Base-by-base conservation (phyloP, 2,329 filamentous ascomycete species). In the Ophidiomyces ophidiicola region DNA sequence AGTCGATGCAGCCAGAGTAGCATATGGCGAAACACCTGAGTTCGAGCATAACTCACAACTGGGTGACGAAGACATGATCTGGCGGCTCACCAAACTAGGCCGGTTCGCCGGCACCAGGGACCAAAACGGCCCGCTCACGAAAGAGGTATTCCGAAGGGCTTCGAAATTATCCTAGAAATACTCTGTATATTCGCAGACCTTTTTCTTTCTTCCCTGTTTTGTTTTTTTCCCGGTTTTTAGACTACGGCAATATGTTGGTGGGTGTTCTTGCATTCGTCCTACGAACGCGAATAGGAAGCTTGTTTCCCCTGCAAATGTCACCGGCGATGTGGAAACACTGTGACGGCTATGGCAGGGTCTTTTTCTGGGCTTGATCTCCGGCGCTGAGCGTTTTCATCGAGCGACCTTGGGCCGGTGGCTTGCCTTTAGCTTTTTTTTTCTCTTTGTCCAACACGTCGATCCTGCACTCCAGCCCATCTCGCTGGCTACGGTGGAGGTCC, bases 1-100 rank as follows among this genome's bases (percentile, higher is more conserved):
- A 39, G 83, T 94, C 4, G 88, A 96, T 61, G 80, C 82, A 3
- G 87, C 88, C 23, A 70, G 83, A 46, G 71, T 93, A 12, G 88
- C 87, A 14, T 96, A 90, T 57, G 80, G 64, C 2, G 72, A 81
- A 61, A 76, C 83, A 55, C 88, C 88, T 3, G 80, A 85, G 55
- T 93, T 94, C 58, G 84, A 92, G 64, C 74, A 75, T 52, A 74
- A 76, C 45, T 67, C 65, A 39, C 69, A 75, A 55, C 71, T 76
- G 51, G 76, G 76, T 0, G 78, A 82, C 48, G 78, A 82, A 54
- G 69, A 70, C 24, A 73, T 81, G 66, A 79, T 82, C 49, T 62
- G 55, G 29, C 60, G 66, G 34, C 50, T 82, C 46, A 53, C 71
- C 44, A 64, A 61, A 46, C 66, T 74, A 52, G 76, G 77, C 1